Percentiles rank a stretch among this genome's conserved stretches.
Conservation (phyloP, 1,284 basidiomycete genomes). For the Sporisorium iseilematis-ciliati region DNA sequence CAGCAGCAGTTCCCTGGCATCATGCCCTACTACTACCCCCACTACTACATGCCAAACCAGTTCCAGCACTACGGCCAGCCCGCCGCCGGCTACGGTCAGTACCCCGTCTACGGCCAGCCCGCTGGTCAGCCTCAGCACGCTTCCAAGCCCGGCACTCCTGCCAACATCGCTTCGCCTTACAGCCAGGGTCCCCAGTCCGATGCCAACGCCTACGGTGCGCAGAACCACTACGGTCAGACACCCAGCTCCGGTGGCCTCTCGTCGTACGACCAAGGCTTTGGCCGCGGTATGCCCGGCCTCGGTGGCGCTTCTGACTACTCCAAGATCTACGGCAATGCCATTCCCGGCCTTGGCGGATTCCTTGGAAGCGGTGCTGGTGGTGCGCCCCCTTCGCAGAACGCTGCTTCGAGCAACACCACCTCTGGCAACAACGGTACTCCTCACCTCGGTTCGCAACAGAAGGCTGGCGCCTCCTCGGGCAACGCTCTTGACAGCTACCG, state of each 20-base stretch:
- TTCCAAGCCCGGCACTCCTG: conserved; percentile 63
- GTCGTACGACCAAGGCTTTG: conserved; percentile 66
- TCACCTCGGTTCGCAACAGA: conserved; percentile 54
- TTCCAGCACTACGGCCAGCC: conserved; percentile 70
- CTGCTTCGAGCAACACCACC: conserved; percentile 32
- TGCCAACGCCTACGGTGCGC: conserved; percentile 55
- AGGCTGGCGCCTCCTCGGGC: conserved; percentile 46
- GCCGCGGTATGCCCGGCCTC: conserved; percentile 53
- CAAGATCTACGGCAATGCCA: conserved; percentile 62
- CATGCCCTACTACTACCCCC: conserved; percentile 70
- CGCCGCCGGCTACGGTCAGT: conserved; percentile 67
- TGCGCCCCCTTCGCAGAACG: conserved; percentile 51
- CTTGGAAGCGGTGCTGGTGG: conserved; percentile 44
- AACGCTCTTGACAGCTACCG: conserved; percentile 53
- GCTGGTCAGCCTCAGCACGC: conserved; percentile 61
- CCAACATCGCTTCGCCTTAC: conserved; percentile 65
- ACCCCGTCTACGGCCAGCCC: conserved; percentile 66
- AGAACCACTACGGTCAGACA: conserved; percentile 58
- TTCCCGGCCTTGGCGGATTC: conserved; percentile 60
- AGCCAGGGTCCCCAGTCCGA: conserved; percentile 51
- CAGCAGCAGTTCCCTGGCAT: conserved; percentile 67
- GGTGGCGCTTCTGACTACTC: conserved; percentile 60
- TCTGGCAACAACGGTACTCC: conserved; percentile 47
- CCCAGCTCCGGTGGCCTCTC: conserved; percentile 42
- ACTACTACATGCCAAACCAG: conserved; percentile 70